Conservation (phyloP, 805 yeast genomes). For the Wickerhamiella musiphila region DNA sequence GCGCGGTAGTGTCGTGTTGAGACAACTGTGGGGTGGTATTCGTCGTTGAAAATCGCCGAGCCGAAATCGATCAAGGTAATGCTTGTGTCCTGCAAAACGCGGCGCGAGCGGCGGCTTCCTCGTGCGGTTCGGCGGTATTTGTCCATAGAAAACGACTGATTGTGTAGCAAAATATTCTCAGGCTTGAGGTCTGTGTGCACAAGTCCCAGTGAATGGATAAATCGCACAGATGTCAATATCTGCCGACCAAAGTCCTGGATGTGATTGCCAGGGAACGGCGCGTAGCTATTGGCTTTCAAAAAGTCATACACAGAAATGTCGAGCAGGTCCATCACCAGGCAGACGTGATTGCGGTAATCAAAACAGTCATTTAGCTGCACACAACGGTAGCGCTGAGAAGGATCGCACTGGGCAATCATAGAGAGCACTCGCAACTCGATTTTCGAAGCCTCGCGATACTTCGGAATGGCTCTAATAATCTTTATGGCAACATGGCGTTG, state of each 20-base stretch:
- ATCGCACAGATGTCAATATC: constrained; percentile 67
- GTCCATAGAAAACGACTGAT: constrained; percentile 2
- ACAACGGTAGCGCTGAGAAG: constrained; percentile 51
- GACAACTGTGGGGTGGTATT: constrained; percentile 80
- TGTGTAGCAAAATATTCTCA: constrained; percentile 60
- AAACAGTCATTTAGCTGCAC: constrained; percentile 77
- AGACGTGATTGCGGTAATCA: constrained; percentile 84
- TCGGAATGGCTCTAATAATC: constrained; percentile 78
- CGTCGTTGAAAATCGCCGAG: constrained; percentile 86
- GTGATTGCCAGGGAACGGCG: constrained; percentile 89
- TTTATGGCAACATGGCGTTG: constrained; percentile 68
- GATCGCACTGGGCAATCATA: constrained; percentile 56
- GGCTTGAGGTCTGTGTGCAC: constrained; percentile 96
- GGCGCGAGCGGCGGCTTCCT: constrained; percentile 12
- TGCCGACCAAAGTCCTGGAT: constrained; percentile 81
- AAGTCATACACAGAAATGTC: constrained; percentile 82
- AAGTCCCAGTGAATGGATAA: constrained; percentile 72
- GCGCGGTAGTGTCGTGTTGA: constrained; percentile 95
- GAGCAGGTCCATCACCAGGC: constrained; percentile 77
- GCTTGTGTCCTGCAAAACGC: constrained; percentile 54
- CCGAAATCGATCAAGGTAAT: constrained; percentile 93
- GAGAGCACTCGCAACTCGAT: constrained; percentile 74
- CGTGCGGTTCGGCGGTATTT: constrained; percentile 9
- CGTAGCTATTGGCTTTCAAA: constrained; percentile 61
- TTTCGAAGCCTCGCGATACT: constrained; percentile 89